phyloP scores from a whole-genome alignment of 192 early-diverging fungal species.

The Allomyces macrogynus region DNA sequence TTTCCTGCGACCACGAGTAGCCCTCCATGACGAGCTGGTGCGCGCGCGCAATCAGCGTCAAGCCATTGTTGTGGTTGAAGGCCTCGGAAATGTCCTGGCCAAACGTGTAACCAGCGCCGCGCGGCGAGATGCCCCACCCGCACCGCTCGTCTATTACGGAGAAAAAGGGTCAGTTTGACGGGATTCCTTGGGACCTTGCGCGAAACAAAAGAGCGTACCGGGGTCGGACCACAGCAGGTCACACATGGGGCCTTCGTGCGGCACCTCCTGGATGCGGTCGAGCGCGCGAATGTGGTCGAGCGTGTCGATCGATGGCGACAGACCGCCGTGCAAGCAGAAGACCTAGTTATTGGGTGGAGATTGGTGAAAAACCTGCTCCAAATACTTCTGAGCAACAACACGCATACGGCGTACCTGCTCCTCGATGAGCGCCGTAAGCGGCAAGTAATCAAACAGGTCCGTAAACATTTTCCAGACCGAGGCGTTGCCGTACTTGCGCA shows the following conservation, averaged over 20 bases:
- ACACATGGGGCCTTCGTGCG: constrained; percentile 73
- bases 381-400: neutral
- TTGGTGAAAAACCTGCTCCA: neutral
- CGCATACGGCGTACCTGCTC: constrained; percentile 33
- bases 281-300: constrained; percentile 88
- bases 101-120: constrained; percentile 74
- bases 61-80: constrained; percentile 85
- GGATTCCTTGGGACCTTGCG: neutral
- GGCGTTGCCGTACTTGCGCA: constrained; percentile 93
- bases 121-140: constrained; percentile 72
- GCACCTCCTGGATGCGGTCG: constrained; percentile 85
- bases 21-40: constrained; percentile 91
- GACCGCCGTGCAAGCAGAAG: constrained; percentile 96
- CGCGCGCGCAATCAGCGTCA: constrained; percentile 91
- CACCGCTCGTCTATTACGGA: constrained; percentile 41
- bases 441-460: constrained; percentile 93
- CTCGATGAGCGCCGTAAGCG: constrained; percentile 89
- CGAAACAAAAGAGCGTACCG: neutral
- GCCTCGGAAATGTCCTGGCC: constrained; percentile 71
- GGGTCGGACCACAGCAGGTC: constrained; percentile 77
- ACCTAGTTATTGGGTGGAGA: constrained; percentile 22
- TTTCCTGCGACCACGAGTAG: constrained; percentile 97
- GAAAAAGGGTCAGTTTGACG: neutral
- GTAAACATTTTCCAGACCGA: constrained; percentile 98
- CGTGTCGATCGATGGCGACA: constrained; percentile 86